These are phyloP conservation scores for Moesziomyces parantarcticus DNA, from an alignment of 1,284 basidiomycete genomes.

Conservation along the genomic window DNA sequence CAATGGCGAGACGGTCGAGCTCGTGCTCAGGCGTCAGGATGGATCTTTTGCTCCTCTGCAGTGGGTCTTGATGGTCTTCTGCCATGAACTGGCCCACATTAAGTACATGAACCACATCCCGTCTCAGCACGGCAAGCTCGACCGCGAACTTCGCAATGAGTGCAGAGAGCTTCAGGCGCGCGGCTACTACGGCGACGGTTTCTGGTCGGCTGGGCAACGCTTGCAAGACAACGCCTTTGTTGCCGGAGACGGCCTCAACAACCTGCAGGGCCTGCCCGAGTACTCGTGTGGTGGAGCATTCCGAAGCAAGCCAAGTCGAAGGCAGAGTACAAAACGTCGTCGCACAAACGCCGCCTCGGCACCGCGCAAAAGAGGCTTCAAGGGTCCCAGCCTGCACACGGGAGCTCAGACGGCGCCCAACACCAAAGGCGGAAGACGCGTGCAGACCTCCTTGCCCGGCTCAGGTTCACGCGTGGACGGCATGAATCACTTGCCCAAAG, in stretches of 20 bases:
- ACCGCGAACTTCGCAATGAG: slow-evolving; percentile 41
- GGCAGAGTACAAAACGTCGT: slow-evolving; percentile 17
- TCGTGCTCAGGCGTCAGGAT: slow-evolving; percentile 47
- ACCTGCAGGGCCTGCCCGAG: slow-evolving; percentile 43
- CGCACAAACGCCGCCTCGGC: slow-evolving; percentile 8
- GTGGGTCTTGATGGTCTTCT: slow-evolving; percentile 54
- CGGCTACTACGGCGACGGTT: slow-evolving; percentile 59
- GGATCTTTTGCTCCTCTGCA: slow-evolving; percentile 52
- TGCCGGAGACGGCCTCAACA: slow-evolving; percentile 34
- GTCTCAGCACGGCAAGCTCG: slow-evolving; percentile 53
- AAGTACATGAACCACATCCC: slow-evolving; percentile 60
- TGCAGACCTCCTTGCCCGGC: slow-evolving; percentile 32
- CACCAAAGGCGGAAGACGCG: slow-evolving; percentile 32
- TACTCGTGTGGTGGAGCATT: slow-evolving; percentile 57
- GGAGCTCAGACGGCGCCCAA: slow-evolving; percentile 57
- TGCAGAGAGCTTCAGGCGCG: slow-evolving; percentile 42
- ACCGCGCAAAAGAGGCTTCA: slow-evolving; percentile 29
- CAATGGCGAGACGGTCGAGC: slow-evolving; percentile 56
- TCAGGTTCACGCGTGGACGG: slow-evolving; percentile 52
- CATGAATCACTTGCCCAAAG: slow-evolving; percentile 41
- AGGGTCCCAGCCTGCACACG: slow-evolving; percentile 52
- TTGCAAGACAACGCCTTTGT: slow-evolving; percentile 46
- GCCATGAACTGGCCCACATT: slow-evolving; percentile 59
- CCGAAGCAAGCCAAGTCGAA: slow-evolving; percentile 30
- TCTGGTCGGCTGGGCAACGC: slow-evolving; percentile 55